Evolutionary conservation across 495 filamentous ascomycete genomes (phyloP).

Genomic region (Podospora appendiculata): DNA sequence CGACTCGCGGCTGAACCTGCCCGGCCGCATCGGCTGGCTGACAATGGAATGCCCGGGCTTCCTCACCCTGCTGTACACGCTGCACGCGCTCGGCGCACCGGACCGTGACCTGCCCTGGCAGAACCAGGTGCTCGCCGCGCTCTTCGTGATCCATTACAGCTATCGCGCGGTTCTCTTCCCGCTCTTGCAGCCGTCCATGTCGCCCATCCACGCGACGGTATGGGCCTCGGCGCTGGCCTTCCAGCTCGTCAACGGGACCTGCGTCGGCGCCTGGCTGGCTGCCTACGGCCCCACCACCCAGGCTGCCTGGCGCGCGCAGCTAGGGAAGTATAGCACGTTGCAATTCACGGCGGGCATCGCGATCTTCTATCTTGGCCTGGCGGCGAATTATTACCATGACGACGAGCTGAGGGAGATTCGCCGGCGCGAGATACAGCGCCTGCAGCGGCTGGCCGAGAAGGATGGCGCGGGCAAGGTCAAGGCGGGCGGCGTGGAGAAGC

Average conservation of each 20-base stretch:
- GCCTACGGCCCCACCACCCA: slow-evolving; percentile 62
- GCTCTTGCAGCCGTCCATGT: slow-evolving; percentile 80
- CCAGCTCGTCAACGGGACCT: slow-evolving; percentile 71
- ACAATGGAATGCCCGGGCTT: slow-evolving; percentile 80
- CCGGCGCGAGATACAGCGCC: slow-evolving; percentile 44
- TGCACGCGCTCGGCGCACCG: slow-evolving; percentile 54
- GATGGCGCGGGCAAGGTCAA: slow-evolving; percentile 13
- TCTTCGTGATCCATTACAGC: slow-evolving; percentile 75
- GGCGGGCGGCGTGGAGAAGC: slow-evolving; percentile 54
- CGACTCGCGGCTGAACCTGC: slow-evolving; percentile 65
- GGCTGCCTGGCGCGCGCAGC: slow-evolving; percentile 46
- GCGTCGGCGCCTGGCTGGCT: slow-evolving; percentile 71
- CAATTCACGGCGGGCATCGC: slow-evolving; percentile 40
- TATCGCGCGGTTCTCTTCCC: slow-evolving; percentile 83
- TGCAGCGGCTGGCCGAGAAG: slow-evolving; percentile 32
- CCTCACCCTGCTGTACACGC: slow-evolving; percentile 66
- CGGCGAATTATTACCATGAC: slow-evolving; percentile 77
- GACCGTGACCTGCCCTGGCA: slow-evolving; percentile 52
- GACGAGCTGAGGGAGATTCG: slow-evolving; percentile 73
- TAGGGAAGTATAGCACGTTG: slow-evolving; percentile 23
- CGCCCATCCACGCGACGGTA: slow-evolving; percentile 66
- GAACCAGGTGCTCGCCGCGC: slow-evolving; percentile 57
- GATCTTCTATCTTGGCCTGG: slow-evolving; percentile 55
- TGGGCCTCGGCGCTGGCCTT: slow-evolving; percentile 55
- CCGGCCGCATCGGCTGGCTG: slow-evolving; percentile 81